Conservation (phyloP, 2,329 filamentous ascomycete species). For the Ciborinia camelliae region DNA sequence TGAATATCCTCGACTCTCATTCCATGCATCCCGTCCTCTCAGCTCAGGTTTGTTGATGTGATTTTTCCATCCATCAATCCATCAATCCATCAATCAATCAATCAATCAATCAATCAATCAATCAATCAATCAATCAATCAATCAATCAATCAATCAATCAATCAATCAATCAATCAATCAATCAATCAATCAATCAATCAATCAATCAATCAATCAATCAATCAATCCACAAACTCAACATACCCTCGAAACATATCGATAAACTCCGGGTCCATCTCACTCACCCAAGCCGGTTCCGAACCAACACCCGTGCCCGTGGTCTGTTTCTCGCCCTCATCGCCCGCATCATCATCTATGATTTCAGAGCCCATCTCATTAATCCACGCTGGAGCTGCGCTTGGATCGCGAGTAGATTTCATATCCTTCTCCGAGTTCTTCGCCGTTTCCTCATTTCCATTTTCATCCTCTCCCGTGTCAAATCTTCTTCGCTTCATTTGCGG, state of each 20-base stretch:
- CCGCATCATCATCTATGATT: background rate
- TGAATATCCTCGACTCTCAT: too few species aligned
- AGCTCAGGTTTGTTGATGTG: too few species aligned
- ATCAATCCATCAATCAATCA: too few species aligned
- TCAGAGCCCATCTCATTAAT: constrained; percentile 14
- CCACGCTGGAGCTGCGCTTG: background rate
- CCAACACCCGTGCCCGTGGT: background rate
- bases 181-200: too few species aligned
- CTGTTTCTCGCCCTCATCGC: background rate
- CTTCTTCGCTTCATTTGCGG: constrained; percentile 26
- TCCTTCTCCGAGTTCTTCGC: background rate
- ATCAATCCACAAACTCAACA: constrained; percentile 38
- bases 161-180: too few species aligned
- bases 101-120: too few species aligned
- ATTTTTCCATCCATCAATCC: too few species aligned
- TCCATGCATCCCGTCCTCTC: too few species aligned
- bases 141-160: too few species aligned
- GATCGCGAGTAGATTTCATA: background rate
- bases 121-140: too few species aligned
- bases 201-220: background rate
- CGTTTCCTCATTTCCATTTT: background rate
- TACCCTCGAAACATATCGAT: constrained; percentile 35
- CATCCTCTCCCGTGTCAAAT: background rate
- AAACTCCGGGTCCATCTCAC: constrained; percentile 37
- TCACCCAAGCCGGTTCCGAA: constrained; percentile 35